Conservation (phyloP, 495 filamentous ascomycete genomes). For the Jackrogersella multiformis region DNA sequence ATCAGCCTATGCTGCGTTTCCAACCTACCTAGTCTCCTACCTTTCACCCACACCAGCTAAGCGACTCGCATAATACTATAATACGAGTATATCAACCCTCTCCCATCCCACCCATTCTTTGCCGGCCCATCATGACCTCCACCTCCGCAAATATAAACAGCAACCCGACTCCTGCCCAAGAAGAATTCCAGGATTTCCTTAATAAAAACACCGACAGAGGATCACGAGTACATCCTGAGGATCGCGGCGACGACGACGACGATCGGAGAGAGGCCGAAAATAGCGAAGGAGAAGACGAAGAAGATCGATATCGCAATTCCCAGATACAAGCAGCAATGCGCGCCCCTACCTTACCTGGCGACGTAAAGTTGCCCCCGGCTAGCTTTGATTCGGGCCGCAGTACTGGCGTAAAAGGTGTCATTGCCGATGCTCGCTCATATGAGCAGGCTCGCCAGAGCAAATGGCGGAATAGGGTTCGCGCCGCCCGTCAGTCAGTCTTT, state of each 20-base stretch:
- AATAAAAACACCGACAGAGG: conserved; percentile 61
- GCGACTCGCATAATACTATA: conserved; percentile 21
- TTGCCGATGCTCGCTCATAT: conserved; percentile 92
- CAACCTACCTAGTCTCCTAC: conserved; percentile 25
- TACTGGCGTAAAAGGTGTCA: conserved; percentile 98
- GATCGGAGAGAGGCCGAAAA: conserved; percentile 58
- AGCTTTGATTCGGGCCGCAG: conserved; percentile 75
- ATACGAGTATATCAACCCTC: conserved; percentile 44
- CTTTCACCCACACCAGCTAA: conserved; percentile 19
- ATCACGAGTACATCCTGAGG: conserved; percentile 61
- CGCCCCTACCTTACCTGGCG: conserved; percentile 64
- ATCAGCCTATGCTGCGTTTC: conserved; percentile 23
- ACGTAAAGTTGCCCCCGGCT: conserved; percentile 65
- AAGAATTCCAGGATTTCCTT: conserved; percentile 83
- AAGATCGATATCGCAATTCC: conserved; percentile 65
- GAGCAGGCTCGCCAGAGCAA: conserved; percentile 80
- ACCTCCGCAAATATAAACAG: conserved; percentile 38
- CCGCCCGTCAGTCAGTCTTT: conserved; percentile 58
- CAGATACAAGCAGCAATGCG: conserved; percentile 68
- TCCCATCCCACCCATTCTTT: conserved; percentile 32
- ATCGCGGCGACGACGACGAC: conserved; percentile 60
- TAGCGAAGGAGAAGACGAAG: conserved; percentile 53
- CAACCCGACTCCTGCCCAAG: conserved; percentile 71
- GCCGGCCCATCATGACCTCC: conserved; percentile 61
- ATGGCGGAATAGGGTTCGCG: conserved; percentile 58